Conservation (phyloP, 305 asterid genomes). For the Fraxinus paxiana region DNA sequence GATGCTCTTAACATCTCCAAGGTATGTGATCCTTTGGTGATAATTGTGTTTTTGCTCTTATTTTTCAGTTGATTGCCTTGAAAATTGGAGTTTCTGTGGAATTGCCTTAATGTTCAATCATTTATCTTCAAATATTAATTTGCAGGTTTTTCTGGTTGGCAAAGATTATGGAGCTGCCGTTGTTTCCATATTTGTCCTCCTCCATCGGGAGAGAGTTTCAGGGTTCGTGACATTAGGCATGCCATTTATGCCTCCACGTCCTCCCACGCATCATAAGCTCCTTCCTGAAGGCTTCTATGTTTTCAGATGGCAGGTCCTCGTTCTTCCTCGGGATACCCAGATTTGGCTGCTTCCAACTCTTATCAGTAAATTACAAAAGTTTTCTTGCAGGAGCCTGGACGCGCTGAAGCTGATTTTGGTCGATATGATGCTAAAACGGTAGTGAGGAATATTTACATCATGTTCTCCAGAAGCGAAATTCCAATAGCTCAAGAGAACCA, state of each 20-base stretch:
- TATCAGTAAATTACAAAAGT: neutral
- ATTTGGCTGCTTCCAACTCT: neutral
- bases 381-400: constrained; percentile 34
- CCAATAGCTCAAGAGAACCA: constrained; percentile 31
- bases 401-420: constrained; percentile 41
- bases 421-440: constrained; percentile 33
- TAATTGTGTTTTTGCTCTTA: neutral
- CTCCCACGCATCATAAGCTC: neutral
- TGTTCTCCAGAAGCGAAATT: constrained; percentile 34
- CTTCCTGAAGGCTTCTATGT: constrained; percentile 49
- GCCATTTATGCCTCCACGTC: constrained; percentile 35
- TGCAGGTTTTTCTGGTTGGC: constrained; percentile 42
- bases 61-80: neutral
- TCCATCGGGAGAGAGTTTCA: constrained; percentile 44
- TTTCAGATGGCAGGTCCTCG: constrained; percentile 43
- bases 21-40: constrained; percentile 20
- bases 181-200: constrained; percentile 38
- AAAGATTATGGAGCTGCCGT: constrained; percentile 46
- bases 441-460: constrained; percentile 29
- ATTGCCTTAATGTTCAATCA: neutral
- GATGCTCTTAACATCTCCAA: constrained; percentile 38
- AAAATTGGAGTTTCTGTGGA: neutral
- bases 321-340: neutral
- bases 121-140: neutral
- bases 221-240: constrained; percentile 43